phyloP scores from a whole-genome alignment of 1,284 basidiomycete species.

The Filobasidium uniguttulatum region DNA sequence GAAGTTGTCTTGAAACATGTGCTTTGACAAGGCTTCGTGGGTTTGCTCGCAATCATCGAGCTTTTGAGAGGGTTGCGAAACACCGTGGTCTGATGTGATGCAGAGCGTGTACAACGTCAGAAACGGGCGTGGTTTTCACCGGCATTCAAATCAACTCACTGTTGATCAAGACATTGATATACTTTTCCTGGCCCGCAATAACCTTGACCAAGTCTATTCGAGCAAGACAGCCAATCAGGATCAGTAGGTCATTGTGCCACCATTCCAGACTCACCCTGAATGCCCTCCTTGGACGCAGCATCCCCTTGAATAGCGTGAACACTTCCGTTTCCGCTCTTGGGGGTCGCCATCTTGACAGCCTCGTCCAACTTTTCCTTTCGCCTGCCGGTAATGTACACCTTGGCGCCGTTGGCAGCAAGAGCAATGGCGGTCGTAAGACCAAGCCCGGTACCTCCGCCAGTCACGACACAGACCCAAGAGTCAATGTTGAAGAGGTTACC shows the following conservation, averaged over 20 bases:
- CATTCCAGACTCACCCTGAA: slow-evolving; percentile 25
- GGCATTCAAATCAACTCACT: slow-evolving; percentile 18
- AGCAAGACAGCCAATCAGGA: neutral
- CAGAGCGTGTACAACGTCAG: neutral
- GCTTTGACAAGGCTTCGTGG: slow-evolving; percentile 26
- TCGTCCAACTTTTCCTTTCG: slow-evolving; percentile 28
- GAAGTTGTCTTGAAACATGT: slow-evolving; percentile 32
- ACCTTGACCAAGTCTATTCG: neutral
- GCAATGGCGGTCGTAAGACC: slow-evolving; percentile 30
- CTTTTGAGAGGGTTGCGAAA: slow-evolving; percentile 22
- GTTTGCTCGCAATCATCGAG: slow-evolving; percentile 27
- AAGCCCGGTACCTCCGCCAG: slow-evolving; percentile 27
- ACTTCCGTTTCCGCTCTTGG: slow-evolving; percentile 16
- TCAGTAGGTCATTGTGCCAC: neutral
- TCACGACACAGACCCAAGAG: slow-evolving; percentile 28
- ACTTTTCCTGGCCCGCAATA: slow-evolving; percentile 23
- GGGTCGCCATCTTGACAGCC: slow-evolving; percentile 21
- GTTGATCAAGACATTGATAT: slow-evolving; percentile 26
- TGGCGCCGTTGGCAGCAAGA: slow-evolving; percentile 33
- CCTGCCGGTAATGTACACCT: slow-evolving; percentile 35
- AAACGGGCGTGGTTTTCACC: neutral
- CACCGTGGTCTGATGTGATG: slow-evolving; percentile 25
- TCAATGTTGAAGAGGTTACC: slow-evolving; percentile 28
- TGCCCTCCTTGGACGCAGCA: slow-evolving; percentile 29
- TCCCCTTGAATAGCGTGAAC: slow-evolving; percentile 31